Conservation (phyloP, 495 filamentous ascomycete species). For the Pseudevernia furfuracea region DNA sequence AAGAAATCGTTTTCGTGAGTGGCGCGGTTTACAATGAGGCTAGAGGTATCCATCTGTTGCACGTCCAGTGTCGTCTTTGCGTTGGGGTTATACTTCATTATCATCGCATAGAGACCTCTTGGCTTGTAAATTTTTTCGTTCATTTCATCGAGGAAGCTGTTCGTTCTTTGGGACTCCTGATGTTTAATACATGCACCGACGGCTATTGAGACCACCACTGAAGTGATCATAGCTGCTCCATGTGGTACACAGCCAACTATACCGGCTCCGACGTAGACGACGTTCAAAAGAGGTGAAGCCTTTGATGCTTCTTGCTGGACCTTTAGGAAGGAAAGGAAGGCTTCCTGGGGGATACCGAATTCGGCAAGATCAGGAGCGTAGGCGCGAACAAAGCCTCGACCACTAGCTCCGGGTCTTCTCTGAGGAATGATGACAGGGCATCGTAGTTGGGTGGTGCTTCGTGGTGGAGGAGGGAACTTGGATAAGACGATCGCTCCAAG, state of each 20-base stretch:
- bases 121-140: slow-evolving; percentile 54
- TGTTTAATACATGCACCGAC: background rate
- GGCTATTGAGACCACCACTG: background rate
- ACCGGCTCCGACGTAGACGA: background rate
- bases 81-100: slow-evolving; percentile 53
- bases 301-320: slow-evolving; percentile 36
- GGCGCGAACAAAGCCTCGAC: slow-evolving; percentile 41
- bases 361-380: slow-evolving; percentile 47
- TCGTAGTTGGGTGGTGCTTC: no score
- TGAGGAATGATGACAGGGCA: slow-evolving; percentile 45
- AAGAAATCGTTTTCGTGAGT: slow-evolving; percentile 21
- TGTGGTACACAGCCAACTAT: slow-evolving; percentile 3
- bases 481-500: no score
- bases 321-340: slow-evolving; percentile 50
- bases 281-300: slow-evolving; percentile 1
- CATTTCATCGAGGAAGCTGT: slow-evolving; percentile 48
- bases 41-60: slow-evolving; percentile 29
- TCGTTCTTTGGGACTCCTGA: slow-evolving; percentile 28
- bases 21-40: slow-evolving; percentile 21
- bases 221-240: slow-evolving; percentile 1
- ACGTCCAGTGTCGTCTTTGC: slow-evolving; percentile 26
- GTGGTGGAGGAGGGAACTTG: no score
- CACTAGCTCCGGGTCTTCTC: slow-evolving; percentile 37
- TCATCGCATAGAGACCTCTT: slow-evolving; percentile 50
- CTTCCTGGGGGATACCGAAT: slow-evolving; percentile 43